Evolutionary conservation across 2,329 filamentous ascomycete genomes (phyloP), one percentile per base, ranked within the genome.

Genomic region (Hypoxylon sp.): DNA sequence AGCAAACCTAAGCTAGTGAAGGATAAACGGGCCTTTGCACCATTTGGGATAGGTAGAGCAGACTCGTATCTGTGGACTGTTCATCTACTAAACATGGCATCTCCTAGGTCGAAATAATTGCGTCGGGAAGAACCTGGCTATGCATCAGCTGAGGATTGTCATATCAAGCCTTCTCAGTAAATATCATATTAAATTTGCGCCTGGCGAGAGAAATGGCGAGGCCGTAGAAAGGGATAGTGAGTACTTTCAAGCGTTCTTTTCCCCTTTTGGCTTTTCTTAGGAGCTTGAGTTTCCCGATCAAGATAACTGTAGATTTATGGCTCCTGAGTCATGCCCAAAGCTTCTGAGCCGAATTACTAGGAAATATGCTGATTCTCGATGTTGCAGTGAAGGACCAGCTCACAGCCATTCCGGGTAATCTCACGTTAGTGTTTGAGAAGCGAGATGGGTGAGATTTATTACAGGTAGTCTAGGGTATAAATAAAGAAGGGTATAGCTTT

Each of bases 1-100:
- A 64, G 59, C 1, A 62, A 50, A 6, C 71, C 71, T 1, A 70
- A 75, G 6, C 39, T 76, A 24, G 61, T 74, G 21, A 54, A 48
- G 31, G 66, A 73, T 50, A 64, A 48, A 35, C 57, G 66, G 15
- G 67, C 68, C 5, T 75, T 72, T 37, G 68, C 67, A 5, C 69
- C 73, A 2, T 75, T 75, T 51, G 51, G 48, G 6, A 21, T 47
- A 6, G 62, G 62, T 57, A 32, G n/a, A 44, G 59, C 48, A 15
- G 6, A 8, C 17, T 35, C 27, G 17, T 42, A 44, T 55, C 6
- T 19, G 37, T 4, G 24, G 46, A 21, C 13, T 44, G 7, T 31
- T 35, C 17, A 4, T 44, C 17, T 3, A 11, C 17, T 44, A 19
- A 44, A 44, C 2, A 11, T 21, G 10, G 17, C 6, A 2, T n/a